Evolutionary conservation across 2,329 filamentous ascomycete species (phyloP).

Genomic region (Talaromyces sp.): DNA sequence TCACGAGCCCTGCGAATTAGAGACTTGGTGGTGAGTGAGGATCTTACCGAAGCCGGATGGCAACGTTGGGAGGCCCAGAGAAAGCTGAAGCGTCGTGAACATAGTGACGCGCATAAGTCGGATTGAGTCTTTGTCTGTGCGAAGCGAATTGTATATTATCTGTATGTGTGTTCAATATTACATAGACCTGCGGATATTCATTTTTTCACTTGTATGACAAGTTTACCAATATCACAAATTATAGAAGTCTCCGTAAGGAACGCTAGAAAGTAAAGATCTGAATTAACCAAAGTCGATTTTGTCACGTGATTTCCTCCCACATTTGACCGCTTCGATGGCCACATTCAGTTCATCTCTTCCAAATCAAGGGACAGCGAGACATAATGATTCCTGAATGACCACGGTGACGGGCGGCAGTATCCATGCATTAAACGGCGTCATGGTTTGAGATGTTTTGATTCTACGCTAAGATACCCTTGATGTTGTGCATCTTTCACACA

Average conservation of each 20-base stretch:
- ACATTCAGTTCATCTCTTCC: neutral
- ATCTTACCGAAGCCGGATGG: constrained; percentile 88
- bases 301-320: constrained; percentile 4
- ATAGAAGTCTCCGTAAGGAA: too few species aligned
- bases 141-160: neutral
- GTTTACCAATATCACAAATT: neutral
- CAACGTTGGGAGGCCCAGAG: constrained; percentile 73
- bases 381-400: constrained; percentile 1
- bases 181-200: neutral
- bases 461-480: constrained; percentile 19
- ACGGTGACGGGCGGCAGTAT: constrained; percentile 4
- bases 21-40: constrained; percentile 83
- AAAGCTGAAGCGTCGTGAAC: constrained; percentile 30
- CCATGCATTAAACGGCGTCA: constrained; percentile 9
- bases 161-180: too few species aligned
- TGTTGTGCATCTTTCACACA: constrained; percentile 13
- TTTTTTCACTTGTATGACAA: too few species aligned
- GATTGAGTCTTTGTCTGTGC: constrained; percentile 22
- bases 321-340: neutral
- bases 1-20: constrained; percentile 68
- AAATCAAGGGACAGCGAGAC: neutral
- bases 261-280: neutral
- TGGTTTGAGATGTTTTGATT: constrained; percentile 8
- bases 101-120: constrained; percentile 28
- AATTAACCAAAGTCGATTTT: neutral